A percentile compares a stretch with the other conserved stretches of the same genome.
Conservation (phyloP, 495 filamentous ascomycete species). For the Apodospora peruviana region DNA sequence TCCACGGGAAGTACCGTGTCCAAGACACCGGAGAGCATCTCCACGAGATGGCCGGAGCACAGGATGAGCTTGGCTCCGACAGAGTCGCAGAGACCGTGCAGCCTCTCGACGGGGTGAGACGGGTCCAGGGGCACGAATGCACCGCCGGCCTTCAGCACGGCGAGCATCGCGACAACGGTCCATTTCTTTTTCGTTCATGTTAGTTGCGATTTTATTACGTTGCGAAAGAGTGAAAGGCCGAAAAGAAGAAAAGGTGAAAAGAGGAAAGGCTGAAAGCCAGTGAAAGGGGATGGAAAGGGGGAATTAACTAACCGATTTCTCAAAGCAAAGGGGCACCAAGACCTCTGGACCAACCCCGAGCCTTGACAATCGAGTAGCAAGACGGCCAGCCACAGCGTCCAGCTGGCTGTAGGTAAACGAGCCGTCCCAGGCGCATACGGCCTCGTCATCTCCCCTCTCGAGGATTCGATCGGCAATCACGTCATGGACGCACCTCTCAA, state of each 20-base stretch:
- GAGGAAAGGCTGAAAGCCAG: too few relatives aligned
- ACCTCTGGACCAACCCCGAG: constrained; percentile 46
- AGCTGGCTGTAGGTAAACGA: constrained; percentile 47
- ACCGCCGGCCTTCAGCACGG: constrained; percentile 52
- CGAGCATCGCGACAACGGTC: constrained; percentile 50
- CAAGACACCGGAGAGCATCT: constrained; percentile 1
- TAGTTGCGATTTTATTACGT: too few relatives aligned
- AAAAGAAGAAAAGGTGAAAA: too few relatives aligned
- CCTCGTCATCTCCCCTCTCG: constrained; percentile 12
- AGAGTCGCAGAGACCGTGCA: constrained; percentile 38
- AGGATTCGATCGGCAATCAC: constrained; percentile 15
- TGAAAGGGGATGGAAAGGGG: constrained; percentile 28
- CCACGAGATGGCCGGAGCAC: constrained; percentile 11
- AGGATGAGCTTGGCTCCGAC: constrained; percentile 32
- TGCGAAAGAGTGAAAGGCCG: too few relatives aligned
- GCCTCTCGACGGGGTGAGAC: constrained; percentile 44
- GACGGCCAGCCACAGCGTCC: constrained; percentile 32
- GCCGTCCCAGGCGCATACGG: constrained; percentile 47
- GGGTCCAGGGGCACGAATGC: constrained; percentile 54
- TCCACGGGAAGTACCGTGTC: constrained; percentile 11
- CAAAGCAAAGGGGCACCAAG: constrained; percentile 50
- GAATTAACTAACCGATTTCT: constrained; percentile 42
- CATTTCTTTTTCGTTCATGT: too few relatives aligned
- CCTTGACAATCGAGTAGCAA: constrained; percentile 38
- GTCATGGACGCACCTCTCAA: constrained; percentile 24